These are phyloP conservation scores for Penicillium sp. DNA, from an alignment of 2,329 filamentous ascomycete genomes.

Conservation along the genomic window DNA sequence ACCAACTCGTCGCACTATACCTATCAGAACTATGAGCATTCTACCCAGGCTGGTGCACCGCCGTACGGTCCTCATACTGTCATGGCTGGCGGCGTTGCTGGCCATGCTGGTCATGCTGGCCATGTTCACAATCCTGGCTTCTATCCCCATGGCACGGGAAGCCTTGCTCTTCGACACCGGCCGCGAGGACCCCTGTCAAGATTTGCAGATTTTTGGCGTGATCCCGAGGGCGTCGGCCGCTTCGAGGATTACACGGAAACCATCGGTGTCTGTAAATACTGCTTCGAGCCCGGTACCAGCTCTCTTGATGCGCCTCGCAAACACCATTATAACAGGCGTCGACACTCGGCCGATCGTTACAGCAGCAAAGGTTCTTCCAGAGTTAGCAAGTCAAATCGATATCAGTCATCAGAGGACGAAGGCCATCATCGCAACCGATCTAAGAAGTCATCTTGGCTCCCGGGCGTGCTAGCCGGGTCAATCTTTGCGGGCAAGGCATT, in stretches of 20 bases:
- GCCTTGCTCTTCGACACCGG: slow-evolving; percentile 47
- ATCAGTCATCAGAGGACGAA: slow-evolving; percentile 50
- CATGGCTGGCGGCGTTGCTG: slow-evolving; percentile 34
- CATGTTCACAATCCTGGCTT: slow-evolving; percentile 30
- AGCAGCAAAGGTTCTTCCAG: slow-evolving; percentile 37
- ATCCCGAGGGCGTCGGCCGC: slow-evolving; percentile 57
- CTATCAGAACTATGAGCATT: slow-evolving; percentile 28
- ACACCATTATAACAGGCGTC: slow-evolving; percentile 50
- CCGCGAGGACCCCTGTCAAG: slow-evolving; percentile 52
- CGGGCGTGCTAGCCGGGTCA: slow-evolving; percentile 50
- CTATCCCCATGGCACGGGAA: slow-evolving; percentile 30
- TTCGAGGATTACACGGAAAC: slow-evolving; percentile 64
- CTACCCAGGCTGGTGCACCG: slow-evolving; percentile 13
- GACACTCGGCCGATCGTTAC: slow-evolving; percentile 43
- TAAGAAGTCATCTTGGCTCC: slow-evolving; percentile 47
- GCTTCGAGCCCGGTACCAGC: slow-evolving; percentile 56
- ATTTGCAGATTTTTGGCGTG: slow-evolving; percentile 57
- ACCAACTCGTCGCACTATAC: slow-evolving; percentile 29
- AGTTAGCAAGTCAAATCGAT: slow-evolving; percentile 56
- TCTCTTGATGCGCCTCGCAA: slow-evolving; percentile 55
- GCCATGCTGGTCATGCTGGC: slow-evolving; percentile 39
- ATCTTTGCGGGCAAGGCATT: slow-evolving; percentile 52
- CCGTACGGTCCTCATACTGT: slow-evolving; percentile 34
- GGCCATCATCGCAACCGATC: slow-evolving; percentile 42
- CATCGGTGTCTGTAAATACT: slow-evolving; percentile 60